Percentiles rank a stretch among this genome's conserved stretches.
Evolutionary conservation across 805 yeast genomes (phyloP).

Genomic region (Candida glaebosa): DNA sequence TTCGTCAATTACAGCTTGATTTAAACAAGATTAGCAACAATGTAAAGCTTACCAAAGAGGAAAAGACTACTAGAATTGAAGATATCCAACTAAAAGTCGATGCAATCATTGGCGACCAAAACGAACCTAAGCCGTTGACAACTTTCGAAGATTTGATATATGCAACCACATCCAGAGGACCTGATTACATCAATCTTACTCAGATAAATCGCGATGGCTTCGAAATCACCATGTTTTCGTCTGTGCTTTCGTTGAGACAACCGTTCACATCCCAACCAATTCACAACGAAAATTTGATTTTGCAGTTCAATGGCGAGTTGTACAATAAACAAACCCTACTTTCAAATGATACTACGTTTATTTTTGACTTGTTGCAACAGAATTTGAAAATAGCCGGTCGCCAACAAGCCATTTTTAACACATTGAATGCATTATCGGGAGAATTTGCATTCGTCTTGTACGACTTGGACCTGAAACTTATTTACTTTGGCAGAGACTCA

Average conservation of each 20-base stretch:
- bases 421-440: conserved; percentile 56
- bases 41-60: conserved; percentile 18
- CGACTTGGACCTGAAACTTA: conserved; percentile 34
- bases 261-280: conserved; percentile 79
- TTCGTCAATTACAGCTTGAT: conserved; percentile 24
- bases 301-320: conserved; percentile 91
- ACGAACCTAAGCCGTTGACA: not conserved
- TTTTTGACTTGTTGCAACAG: conserved; percentile 35
- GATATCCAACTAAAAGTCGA: conserved; percentile 14
- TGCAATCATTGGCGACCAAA: conserved; percentile 7
- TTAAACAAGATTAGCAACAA: conserved; percentile 25
- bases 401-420: conserved; percentile 32
- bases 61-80: conserved; percentile 10
- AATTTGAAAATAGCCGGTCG: conserved; percentile 12
- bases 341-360: conserved; percentile 61
- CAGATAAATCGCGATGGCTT: conserved; percentile 8
- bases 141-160: conserved; percentile 38
- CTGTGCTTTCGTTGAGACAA: conserved; percentile 74
- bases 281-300: conserved; percentile 19
- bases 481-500: conserved; percentile 81
- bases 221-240: conserved; percentile 47
- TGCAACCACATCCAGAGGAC: conserved; percentile 58
- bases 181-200: conserved; percentile 42
- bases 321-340: conserved; percentile 56
- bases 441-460: conserved; percentile 72